A percentile compares a stretch with the other conserved stretches of the same genome.
These are phyloP conservation scores for Spizellomyces punctatus DNA, from an alignment of 192 early-diverging fungal species.

Conservation along the genomic window DNA sequence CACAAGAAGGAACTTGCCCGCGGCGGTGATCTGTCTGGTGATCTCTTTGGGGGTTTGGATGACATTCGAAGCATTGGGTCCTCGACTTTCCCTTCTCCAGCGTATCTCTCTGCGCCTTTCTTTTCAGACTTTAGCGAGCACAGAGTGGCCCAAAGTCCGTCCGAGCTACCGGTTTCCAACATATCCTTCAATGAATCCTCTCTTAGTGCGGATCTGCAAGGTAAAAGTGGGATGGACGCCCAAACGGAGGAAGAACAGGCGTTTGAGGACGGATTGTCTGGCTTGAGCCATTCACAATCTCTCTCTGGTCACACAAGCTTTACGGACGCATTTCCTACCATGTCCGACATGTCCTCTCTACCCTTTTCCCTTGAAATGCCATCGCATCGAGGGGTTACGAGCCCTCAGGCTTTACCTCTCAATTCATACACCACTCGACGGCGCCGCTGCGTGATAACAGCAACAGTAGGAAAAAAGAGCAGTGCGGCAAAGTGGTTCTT, in stretches of 20 bases:
- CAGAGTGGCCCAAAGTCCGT: neutral
- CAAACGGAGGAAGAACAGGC: neutral
- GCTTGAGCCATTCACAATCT: neutral
- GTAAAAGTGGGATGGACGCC: no score
- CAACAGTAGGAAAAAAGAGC: slow-evolving; percentile 51
- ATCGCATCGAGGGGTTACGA: neutral
- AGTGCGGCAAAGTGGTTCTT: slow-evolving; percentile 50
- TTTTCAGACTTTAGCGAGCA: no score
- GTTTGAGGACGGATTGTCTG: neutral
- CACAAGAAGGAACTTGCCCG: slow-evolving; percentile 6
- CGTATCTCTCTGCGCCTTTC: neutral
- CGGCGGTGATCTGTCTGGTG: neutral
- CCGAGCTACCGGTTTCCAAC: neutral
- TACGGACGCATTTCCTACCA: neutral
- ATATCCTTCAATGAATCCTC: neutral
- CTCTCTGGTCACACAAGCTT: neutral
- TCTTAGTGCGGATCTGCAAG: neutral
- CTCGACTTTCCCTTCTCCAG: neutral
- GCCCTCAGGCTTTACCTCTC: neutral
- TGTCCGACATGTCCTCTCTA: neutral
- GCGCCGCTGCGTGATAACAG: slow-evolving; percentile 34
- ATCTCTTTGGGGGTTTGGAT: neutral
- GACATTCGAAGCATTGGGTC: no score
- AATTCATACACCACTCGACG: slow-evolving; percentile 1
- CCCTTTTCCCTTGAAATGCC: neutral